Evolutionary conservation across 371 early-diverging fungal genomes (phyloP).

Genomic region (Syncephalastrum monosporum): DNA sequence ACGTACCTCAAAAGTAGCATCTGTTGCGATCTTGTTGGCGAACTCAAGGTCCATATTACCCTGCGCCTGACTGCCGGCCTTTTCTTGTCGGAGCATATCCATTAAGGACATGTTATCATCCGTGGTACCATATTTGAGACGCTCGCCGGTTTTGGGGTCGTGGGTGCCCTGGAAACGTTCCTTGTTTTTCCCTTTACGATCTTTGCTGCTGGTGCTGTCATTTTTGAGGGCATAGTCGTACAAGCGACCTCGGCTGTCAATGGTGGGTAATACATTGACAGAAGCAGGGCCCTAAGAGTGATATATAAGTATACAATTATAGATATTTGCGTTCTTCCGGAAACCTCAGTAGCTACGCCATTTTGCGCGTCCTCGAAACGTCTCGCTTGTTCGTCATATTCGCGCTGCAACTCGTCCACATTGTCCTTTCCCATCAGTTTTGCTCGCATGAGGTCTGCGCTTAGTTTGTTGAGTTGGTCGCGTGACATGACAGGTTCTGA

Average conservation of each 20-base stretch:
- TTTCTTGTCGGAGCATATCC: slow-evolving; percentile 72
- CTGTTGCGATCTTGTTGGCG: slow-evolving; percentile 75
- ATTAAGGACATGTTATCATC: slow-evolving; percentile 56
- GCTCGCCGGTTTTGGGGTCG: slow-evolving; percentile 55
- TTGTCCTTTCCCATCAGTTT: slow-evolving; percentile 67
- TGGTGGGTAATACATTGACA: slow-evolving; percentile 56
- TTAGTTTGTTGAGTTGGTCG: slow-evolving; percentile 83
- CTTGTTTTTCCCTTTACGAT: slow-evolving; percentile 36
- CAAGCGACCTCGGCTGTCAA: slow-evolving; percentile 65
- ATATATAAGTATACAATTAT: not conserved
- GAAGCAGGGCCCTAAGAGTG: slow-evolving; percentile 1
- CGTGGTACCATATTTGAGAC: slow-evolving; percentile 55
- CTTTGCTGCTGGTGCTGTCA: slow-evolving; percentile 12
- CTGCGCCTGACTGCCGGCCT: slow-evolving; percentile 45
- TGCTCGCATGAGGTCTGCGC: slow-evolving; percentile 82
- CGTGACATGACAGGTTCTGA: slow-evolving; percentile 38
- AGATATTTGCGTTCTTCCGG: not conserved
- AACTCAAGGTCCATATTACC: slow-evolving; percentile 66
- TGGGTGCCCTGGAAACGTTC: slow-evolving; percentile 52
- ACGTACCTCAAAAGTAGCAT: slow-evolving; percentile 64
- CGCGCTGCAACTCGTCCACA: slow-evolving; percentile 65
- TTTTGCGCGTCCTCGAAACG: slow-evolving; percentile 29
- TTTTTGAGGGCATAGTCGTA: slow-evolving; percentile 43
- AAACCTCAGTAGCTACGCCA: slow-evolving; percentile 1
- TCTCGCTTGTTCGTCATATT: slow-evolving; percentile 60